A percentile compares a stretch with the other conserved stretches of the same genome.
Conservation (phyloP, 495 filamentous ascomycete species). For the Penicillium silybi region DNA sequence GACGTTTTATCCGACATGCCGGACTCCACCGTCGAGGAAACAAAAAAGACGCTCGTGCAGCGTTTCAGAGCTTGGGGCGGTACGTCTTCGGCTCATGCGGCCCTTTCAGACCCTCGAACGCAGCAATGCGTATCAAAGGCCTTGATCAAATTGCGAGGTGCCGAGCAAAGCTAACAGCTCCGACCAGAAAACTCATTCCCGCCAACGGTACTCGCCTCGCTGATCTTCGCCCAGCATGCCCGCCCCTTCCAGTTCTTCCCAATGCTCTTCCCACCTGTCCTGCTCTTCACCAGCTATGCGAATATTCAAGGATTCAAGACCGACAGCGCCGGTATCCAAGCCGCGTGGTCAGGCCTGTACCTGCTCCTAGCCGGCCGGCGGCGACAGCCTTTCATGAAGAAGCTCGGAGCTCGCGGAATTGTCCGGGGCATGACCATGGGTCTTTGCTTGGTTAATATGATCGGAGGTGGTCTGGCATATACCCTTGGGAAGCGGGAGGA, state of each 20-base stretch:
- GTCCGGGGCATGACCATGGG: slow-evolving; percentile 70
- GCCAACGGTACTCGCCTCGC: slow-evolving; percentile 70
- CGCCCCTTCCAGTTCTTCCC: slow-evolving; percentile 73
- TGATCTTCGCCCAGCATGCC: slow-evolving; percentile 71
- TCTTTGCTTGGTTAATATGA: slow-evolving; percentile 63
- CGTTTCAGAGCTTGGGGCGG: slow-evolving; percentile 66
- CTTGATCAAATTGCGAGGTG: not conserved
- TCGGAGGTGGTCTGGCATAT: slow-evolving; percentile 70
- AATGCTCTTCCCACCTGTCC: slow-evolving; percentile 75
- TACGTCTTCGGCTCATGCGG: slow-evolving; percentile 37
- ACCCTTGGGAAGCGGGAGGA: slow-evolving; percentile 54
- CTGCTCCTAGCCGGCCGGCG: slow-evolving; percentile 69
- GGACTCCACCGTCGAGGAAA: slow-evolving; percentile 36
- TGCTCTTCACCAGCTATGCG: slow-evolving; percentile 84
- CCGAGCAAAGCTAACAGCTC: slow-evolving; percentile 1
- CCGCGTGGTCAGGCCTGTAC: slow-evolving; percentile 85
- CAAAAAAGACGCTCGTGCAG: slow-evolving; percentile 48
- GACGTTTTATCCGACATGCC: slow-evolving; percentile 10
- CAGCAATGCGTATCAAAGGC: not conserved
- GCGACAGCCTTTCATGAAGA: slow-evolving; percentile 53
- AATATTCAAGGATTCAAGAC: slow-evolving; percentile 73
- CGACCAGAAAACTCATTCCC: slow-evolving; percentile 71
- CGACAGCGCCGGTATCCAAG: slow-evolving; percentile 78
- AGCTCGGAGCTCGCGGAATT: slow-evolving; percentile 63
- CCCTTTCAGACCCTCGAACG: not conserved